Evolutionary conservation across 1,139 yeast species (phyloP).

Genomic region (Hansenula lynferdii): DNA sequence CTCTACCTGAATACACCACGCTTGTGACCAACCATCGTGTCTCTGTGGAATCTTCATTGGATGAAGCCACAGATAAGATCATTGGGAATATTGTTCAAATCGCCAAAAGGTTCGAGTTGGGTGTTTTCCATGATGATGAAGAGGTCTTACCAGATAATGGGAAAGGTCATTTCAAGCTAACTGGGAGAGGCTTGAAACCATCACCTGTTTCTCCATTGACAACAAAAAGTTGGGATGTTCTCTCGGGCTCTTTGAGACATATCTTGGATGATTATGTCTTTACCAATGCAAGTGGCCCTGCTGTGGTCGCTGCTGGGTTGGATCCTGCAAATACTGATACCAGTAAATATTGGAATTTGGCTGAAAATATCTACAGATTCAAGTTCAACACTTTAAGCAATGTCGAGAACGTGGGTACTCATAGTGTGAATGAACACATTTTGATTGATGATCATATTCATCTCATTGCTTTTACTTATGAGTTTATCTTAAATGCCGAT

Average conservation of each 20-base stretch:
- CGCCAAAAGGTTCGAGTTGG: conserved; percentile 44
- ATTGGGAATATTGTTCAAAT: conserved; percentile 33
- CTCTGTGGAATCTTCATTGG: conserved; percentile 42
- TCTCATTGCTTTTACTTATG: conserved; percentile 47
- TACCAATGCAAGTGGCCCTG: conserved; percentile 13
- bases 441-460: conserved; percentile 44
- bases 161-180: conserved; percentile 38
- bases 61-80: conserved; percentile 37
- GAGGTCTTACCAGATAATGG: conserved; percentile 25
- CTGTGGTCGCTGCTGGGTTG: conserved; percentile 38
- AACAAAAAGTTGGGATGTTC: conserved; percentile 42
- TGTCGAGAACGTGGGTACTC: conserved; percentile 22
- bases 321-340: conserved; percentile 64
- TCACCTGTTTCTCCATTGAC: conserved; percentile 55
- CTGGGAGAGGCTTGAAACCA: conserved; percentile 39
- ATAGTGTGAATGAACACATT: conserved; percentile 49
- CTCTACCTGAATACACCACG: conserved; percentile 64
- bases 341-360: conserved; percentile 50
- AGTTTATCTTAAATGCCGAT: conserved; percentile 30
- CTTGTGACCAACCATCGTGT: conserved; percentile 52
- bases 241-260: conserved; percentile 52
- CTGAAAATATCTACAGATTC: conserved; percentile 50
- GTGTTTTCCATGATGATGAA: conserved; percentile 35
- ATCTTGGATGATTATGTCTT: conserved; percentile 46
- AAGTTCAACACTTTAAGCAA: conserved; percentile 23